These are phyloP conservation scores for Pinus albicaulis DNA, from an alignment of 75 land plant genomes.

Conservation along the genomic window DNA sequence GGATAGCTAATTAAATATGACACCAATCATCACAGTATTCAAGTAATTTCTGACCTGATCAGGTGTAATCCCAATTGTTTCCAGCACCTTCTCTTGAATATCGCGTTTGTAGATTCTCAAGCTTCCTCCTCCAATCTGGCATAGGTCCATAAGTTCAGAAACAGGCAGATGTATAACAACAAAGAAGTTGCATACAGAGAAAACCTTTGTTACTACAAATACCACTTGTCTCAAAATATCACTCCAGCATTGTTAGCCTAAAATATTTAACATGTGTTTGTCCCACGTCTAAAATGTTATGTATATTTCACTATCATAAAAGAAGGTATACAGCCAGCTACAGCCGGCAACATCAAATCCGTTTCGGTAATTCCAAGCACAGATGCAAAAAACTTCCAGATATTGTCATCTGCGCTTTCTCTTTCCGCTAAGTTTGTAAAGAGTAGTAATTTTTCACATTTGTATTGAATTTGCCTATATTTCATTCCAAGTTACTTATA, in stretches of 20 bases:
- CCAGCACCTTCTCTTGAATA: constrained; percentile 85
- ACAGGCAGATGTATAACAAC: background rate
- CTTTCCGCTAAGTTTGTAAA: background rate
- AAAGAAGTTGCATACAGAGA: background rate
- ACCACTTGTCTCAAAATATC: background rate
- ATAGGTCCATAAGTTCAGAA: background rate
- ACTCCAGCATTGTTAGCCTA: background rate
- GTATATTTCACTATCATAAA: background rate
- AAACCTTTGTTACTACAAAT: background rate
- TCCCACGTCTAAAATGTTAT: background rate
- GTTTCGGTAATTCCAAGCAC: background rate
- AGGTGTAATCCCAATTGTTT: constrained; percentile 70
- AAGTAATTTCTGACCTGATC: constrained; percentile 43
- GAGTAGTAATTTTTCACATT: background rate
- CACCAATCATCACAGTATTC: background rate
- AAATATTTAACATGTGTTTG: background rate
- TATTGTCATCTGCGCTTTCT: background rate
- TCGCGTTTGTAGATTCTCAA: constrained; percentile 88
- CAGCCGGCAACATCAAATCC: background rate
- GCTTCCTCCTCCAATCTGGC: constrained; percentile 97
- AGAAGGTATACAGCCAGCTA: background rate
- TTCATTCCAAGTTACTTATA: background rate
- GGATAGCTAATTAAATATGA: background rate
- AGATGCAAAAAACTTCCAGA: too few species aligned
- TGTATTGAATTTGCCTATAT: background rate